phyloP scores from a whole-genome alignment of 2,329 filamentous ascomycete genomes.

The Stachybotrys chartarum region DNA sequence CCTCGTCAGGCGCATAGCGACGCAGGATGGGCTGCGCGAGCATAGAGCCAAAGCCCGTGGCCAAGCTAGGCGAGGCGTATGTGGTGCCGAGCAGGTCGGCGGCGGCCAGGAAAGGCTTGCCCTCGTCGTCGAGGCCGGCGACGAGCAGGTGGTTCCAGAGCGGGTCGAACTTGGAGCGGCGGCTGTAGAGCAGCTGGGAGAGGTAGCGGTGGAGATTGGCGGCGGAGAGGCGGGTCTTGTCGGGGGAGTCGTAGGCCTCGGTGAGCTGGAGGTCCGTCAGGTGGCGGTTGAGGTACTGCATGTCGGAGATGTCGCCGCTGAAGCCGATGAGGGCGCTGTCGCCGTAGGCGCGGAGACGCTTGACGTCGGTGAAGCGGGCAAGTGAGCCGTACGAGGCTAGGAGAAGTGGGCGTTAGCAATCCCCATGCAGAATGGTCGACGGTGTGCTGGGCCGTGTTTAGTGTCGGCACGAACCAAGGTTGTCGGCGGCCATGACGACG shows the following conservation, averaged over 20 bases:
- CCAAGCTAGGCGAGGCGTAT: slow-evolving; percentile 79
- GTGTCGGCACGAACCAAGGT: slow-evolving; percentile 60
- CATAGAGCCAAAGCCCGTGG: slow-evolving; percentile 90
- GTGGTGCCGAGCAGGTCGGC: slow-evolving; percentile 91
- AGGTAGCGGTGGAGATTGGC: slow-evolving; percentile 96
- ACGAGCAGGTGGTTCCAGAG: slow-evolving; percentile 96
- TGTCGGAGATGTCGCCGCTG: slow-evolving; percentile 95
- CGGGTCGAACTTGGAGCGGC: slow-evolving; percentile 91
- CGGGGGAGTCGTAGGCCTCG: slow-evolving; percentile 66
- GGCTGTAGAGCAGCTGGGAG: slow-evolving; percentile 90
- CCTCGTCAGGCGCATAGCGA: slow-evolving; percentile 76
- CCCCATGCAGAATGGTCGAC: too few species aligned
- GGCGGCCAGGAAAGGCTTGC: slow-evolving; percentile 81
- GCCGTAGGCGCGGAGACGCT: slow-evolving; percentile 87
- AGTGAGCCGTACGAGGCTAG: slow-evolving; percentile 94
- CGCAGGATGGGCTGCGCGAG: slow-evolving; percentile 90
- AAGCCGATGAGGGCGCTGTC: slow-evolving; percentile 81
- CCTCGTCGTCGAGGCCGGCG: slow-evolving; percentile 73
- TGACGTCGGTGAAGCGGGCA: slow-evolving; percentile 93
- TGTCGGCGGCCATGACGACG: slow-evolving; percentile 94
- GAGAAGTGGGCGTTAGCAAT: neutral
- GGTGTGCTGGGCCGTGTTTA: neutral
- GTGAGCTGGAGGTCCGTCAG: slow-evolving; percentile 79
- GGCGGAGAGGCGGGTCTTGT: slow-evolving; percentile 59
- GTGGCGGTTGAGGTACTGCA: slow-evolving; percentile 96